Base-by-base conservation (phyloP, 805 yeast genomes). In the Cyberlindnera nakhonratchasimensis region DNA sequence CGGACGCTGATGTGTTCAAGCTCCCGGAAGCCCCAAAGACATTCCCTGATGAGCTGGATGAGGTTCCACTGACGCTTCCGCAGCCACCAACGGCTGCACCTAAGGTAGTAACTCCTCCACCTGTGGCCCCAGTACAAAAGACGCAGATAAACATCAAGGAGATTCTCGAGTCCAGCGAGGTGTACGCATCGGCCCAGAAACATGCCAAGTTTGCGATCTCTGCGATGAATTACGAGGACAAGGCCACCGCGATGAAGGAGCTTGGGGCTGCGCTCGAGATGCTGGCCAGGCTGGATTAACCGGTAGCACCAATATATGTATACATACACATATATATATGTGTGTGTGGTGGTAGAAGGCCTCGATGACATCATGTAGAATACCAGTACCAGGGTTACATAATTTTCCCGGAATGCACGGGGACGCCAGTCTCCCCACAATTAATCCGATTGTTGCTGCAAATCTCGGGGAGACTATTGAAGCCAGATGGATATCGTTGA, bases 181-280 rank as follows among this genome's bases (percentile, higher is more conserved):
- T 71, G 34, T 78, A 83, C 17, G 57, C 77, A 9, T 68, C 72
- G 51, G 77, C 82, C 1, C 91, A 84, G 54, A 82, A 79, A 52
- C 74, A 72, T 46, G 85, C 90, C 24, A 82, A 78, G 57, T 85
- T 80, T 58, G 91, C 89, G 2, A 78, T 83, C 6, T 80, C 88
- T 43, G 93, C 95, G 0, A 67, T 85, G 57, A 83, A 83, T 56
- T 85, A 83, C 58, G 91, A 85, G 47, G 95, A 85, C 53, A 63
- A 76, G 26, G 71, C 59, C 3, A 85, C 91, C 0, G 91, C 91
- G 3, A 77, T 79, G 33, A 66, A 65, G 28, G 87, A 85, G 56
- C 62, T 85, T 35, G 59, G 63, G 14, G 58, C 67, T 20, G 88
- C 88, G 0, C 59, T 83, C 31, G 71, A 67, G 16, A 52, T 79